A percentile compares a stretch with the other conserved stretches of the same genome.
Evolutionary conservation across 2,329 filamentous ascomycete genomes (phyloP).

Genomic region (Fusarium sp.): DNA sequence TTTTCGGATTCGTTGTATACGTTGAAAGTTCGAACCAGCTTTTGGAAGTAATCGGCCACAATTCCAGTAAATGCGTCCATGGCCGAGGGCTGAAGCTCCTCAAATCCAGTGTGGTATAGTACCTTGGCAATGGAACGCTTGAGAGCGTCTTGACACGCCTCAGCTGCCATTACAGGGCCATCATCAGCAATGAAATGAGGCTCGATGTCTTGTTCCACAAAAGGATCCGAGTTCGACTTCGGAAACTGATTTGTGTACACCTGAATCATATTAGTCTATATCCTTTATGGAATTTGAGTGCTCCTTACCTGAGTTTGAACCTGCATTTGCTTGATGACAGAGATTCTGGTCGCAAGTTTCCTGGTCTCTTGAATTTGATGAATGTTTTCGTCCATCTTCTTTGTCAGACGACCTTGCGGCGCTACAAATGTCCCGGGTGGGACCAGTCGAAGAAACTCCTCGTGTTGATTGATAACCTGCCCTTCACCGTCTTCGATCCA

Average conservation of each 20-base stretch:
- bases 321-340: conserved; percentile 99
- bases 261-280: conserved; percentile 55
- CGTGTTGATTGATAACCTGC: conserved; percentile 86
- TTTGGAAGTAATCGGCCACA: conserved; percentile 88
- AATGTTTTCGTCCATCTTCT: conserved; percentile 90
- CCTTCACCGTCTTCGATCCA: conserved; percentile 94
- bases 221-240: conserved; percentile 92
- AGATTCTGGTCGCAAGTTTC: conserved; percentile 95
- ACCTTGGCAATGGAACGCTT: conserved; percentile 94
- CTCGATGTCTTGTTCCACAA: conserved; percentile 85
- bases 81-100: conserved; percentile 95
- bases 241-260: conserved; percentile 98
- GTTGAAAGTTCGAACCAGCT: conserved; percentile 82
- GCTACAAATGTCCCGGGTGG: conserved; percentile 80
- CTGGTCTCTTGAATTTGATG: conserved; percentile 96
- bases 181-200: conserved; percentile 91
- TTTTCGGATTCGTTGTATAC: conserved; percentile 87
- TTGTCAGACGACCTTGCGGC: conserved; percentile 77
- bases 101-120: conserved; percentile 95
- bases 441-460: conserved; percentile 83
- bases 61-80: conserved; percentile 91
- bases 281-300: not conserved
- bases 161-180: conserved; percentile 86
- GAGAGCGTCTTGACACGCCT: conserved; percentile 83
- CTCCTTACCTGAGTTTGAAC: conserved; percentile 86